Conservation (phyloP, 139 green algal genomes). For the Chlorella sp. region DNA sequence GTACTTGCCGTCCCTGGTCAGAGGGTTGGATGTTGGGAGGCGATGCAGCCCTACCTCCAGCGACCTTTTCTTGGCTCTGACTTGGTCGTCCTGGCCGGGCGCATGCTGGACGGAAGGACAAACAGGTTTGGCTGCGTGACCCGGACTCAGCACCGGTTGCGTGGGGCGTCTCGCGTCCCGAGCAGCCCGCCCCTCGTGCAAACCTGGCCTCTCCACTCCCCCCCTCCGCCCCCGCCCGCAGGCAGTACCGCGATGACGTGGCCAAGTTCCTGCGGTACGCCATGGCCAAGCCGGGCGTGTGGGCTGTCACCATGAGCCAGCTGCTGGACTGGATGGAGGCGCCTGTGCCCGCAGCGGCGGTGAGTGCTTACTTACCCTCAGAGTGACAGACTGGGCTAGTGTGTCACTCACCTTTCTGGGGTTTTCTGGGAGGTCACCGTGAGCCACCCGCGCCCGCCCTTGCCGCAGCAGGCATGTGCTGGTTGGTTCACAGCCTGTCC, state of each 20-base stretch:
- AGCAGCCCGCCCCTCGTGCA: neutral
- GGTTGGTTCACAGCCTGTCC: too few species aligned
- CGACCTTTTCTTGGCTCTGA: too few species aligned
- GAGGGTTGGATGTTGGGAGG: neutral
- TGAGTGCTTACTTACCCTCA: neutral
- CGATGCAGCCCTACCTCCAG: neutral
- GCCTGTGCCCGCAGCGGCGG: neutral
- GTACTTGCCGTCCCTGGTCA: neutral
- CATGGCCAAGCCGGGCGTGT: neutral
- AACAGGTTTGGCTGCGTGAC: too few species aligned
- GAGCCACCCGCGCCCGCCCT: too few species aligned
- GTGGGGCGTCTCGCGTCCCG: neutral
- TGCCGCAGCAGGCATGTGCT: neutral
- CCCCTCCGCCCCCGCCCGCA: neutral
- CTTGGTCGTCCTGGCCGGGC: neutral
- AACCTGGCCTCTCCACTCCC: neutral
- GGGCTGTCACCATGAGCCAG: slow-evolving; percentile 8
- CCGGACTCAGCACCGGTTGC: neutral
- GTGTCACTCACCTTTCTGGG: neutral
- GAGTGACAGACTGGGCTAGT: neutral
- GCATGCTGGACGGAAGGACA: too few species aligned
- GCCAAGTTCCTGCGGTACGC: slow-evolving; percentile 4
- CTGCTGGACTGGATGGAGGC: slow-evolving; percentile 23
- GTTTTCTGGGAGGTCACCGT: too few species aligned
- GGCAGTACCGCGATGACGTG: neutral